Evolutionary conservation across 2,329 filamentous ascomycete species (phyloP).

Genomic region (Beauveria pseudobassiana): DNA sequence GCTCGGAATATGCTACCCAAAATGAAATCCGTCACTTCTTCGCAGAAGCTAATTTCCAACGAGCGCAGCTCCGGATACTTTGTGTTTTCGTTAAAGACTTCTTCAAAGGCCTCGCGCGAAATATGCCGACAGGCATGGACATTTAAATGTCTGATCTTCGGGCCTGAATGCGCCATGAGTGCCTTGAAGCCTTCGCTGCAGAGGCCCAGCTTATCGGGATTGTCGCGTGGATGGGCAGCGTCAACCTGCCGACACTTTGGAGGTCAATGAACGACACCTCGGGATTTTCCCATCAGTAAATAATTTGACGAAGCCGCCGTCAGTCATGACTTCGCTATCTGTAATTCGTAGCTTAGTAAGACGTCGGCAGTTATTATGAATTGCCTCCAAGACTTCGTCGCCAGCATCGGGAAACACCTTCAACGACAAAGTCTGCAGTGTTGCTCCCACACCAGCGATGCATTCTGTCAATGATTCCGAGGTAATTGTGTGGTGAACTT

Average conservation of each 20-base stretch:
- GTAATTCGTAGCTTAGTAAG: conserved; percentile 75
- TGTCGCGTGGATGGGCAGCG: conserved; percentile 58
- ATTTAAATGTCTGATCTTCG: conserved; percentile 58
- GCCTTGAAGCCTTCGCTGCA: conserved; percentile 69
- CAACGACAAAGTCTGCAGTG: conserved; percentile 71
- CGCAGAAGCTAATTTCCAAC: conserved; percentile 73
- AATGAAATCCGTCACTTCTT: conserved; percentile 57
- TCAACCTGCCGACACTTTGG: conserved; percentile 70
- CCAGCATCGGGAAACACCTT: conserved; percentile 59
- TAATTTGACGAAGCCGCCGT: conserved; percentile 62
- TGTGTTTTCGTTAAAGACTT: conserved; percentile 57
- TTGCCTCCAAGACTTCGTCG: conserved; percentile 60
- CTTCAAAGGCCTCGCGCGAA: conserved; percentile 60
- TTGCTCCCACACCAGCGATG: conserved; percentile 53
- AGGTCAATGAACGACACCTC: conserved; percentile 66
- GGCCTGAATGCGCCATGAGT: conserved; percentile 76
- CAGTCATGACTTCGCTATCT: conserved; percentile 67
- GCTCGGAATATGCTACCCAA: conserved; percentile 55
- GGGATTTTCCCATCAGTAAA: conserved; percentile 72
- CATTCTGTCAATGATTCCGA: conserved; percentile 53
- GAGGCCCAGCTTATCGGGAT: conserved; percentile 61
- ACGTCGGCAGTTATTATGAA: conserved; percentile 60
- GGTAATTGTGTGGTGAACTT: conserved; percentile 51
- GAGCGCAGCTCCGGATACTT: conserved; percentile 61
- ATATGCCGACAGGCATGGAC: conserved; percentile 84